Evolutionary conservation across 768 basidiomycete genomes (phyloP), one percentile per base, ranked within the genome.

Genomic region (Boletus coccyginus): DNA sequence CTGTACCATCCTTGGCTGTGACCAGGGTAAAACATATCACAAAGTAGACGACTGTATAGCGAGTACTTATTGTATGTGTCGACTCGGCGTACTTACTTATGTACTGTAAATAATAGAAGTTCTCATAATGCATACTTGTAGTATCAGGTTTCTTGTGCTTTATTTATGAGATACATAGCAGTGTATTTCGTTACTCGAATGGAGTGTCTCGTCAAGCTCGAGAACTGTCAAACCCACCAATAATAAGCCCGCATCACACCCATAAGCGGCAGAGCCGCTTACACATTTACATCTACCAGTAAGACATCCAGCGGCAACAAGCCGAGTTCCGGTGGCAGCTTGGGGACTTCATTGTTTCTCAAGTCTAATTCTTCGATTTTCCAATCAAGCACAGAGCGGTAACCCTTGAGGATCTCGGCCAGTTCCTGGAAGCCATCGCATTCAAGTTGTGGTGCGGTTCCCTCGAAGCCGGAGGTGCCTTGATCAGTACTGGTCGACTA

Each of bases 231-330:
- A 54, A 33, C 40, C 7, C 8, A 49, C 12, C 16, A 32, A 29
- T 40, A 47, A 35, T 38, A 24, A 60, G 49, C 44, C 10, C 35
- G 42, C 43, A 17, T 10, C 7, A 19, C 35, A 35, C 21, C 31
- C 19, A 9, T 13, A 17, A 32, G 21, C 29, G 19, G 51, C 10
- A 16, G 32, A 46, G 32, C 6, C 8, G 81, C 88, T 77, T 68
- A 92, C 90, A 78, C 74, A 71, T 94, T 94, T 16, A 90, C 90
- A 63, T 93, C 92, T 35, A 94, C 91, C 62, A 92, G 71, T 55
- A 93, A 84, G 9, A 91, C 85, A 49, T 93, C 91, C 62, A 93
- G 69, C 16, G 90, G 87, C 50, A 93, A 67, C 55, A 91, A 67
- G 29, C 92, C 91, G 46, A 93, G 70, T 66, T 87, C 84, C 8